Conservation (phyloP, 805 yeast genomes). For the Alloascoidea hylecoeti region DNA sequence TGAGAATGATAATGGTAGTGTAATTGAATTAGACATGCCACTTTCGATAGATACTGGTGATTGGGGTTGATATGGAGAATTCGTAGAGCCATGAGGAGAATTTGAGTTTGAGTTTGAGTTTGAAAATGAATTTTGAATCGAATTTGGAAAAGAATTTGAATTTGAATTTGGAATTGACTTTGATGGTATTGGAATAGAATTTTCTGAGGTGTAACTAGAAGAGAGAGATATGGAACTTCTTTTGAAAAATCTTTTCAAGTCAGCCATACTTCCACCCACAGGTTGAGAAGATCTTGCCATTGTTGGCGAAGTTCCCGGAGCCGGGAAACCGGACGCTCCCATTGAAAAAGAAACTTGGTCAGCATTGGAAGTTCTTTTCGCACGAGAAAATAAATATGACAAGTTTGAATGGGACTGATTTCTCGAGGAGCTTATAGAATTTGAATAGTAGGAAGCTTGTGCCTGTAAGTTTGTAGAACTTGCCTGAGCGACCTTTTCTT, state of each 20-base stretch:
- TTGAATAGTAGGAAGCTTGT: background rate
- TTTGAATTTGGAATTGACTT: background rate
- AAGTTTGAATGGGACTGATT: background rate
- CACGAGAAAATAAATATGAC: background rate
- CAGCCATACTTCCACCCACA: background rate
- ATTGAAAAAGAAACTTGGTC: background rate
- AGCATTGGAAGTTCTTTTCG: background rate
- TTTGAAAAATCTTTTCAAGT: no score
- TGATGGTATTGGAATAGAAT: no score
- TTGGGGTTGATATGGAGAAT: background rate
- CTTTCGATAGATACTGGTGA: no score
- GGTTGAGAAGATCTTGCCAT: background rate
- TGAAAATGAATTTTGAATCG: background rate
- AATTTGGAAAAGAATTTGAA: background rate
- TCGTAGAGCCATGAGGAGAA: background rate
- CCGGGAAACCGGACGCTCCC: background rate
- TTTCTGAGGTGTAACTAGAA: background rate
- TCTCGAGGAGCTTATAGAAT: background rate
- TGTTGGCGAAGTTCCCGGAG: background rate
- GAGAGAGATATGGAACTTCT: background rate
- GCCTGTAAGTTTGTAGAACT: background rate
- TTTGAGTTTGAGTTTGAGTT: background rate
- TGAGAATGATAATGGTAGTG: conserved; percentile 24
- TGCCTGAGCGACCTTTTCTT: background rate
- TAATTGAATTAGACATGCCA: background rate